Base-by-base conservation (phyloP, 2,329 filamentous ascomycete genomes). In the Nothophaeocryptopus gaeumannii region DNA sequence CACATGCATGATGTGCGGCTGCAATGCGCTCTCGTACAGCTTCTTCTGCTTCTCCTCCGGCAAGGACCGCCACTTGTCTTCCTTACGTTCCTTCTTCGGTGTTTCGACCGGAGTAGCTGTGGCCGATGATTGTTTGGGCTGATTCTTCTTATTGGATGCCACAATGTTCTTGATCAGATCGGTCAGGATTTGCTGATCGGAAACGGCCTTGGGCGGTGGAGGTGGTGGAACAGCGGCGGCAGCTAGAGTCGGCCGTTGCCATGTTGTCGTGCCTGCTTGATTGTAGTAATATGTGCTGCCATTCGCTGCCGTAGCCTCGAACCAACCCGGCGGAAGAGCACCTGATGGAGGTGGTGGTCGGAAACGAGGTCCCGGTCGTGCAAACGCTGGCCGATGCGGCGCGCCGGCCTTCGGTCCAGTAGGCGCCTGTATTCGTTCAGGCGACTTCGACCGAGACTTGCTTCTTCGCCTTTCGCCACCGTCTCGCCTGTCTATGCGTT, bases 1-100 rank as follows among this genome's bases (percentile, higher is more conserved):
- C 1, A 96, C 85, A 57, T 89, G 80, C 68, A 90, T 92, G 60
- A 97, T 85, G 49, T 89, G 84, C 5, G 89, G 89, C 64, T 86
- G 88, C 5, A 96, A 77, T 44, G 90, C 95, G 65, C 91, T 91
- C 69, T 96, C 91, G 63, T 96, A 97, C 2, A 96, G 78, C 74
- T 89, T 96, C 81, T 90, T 95, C 71, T 93, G 89, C 72, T 96
- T 96, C 58, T 96, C 91, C 59, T 83, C 68, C 1, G 85, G 76
- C 30, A 85, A 68, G 51, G 78, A 79, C 47, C 82, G 79, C 87
- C 87, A 90, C 66, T 85, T 88, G 40, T 89, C 85, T 61, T 78
- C 78, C 60, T 81, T 84, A 47, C 71, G 69, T 51, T 74, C 73
- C 44, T 72, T 76, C 63, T 74, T 78, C 59, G 76, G 77, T 2